Base-by-base conservation (phyloP, 2,329 filamentous ascomycete species). In the Monosporascus sp. region DNA sequence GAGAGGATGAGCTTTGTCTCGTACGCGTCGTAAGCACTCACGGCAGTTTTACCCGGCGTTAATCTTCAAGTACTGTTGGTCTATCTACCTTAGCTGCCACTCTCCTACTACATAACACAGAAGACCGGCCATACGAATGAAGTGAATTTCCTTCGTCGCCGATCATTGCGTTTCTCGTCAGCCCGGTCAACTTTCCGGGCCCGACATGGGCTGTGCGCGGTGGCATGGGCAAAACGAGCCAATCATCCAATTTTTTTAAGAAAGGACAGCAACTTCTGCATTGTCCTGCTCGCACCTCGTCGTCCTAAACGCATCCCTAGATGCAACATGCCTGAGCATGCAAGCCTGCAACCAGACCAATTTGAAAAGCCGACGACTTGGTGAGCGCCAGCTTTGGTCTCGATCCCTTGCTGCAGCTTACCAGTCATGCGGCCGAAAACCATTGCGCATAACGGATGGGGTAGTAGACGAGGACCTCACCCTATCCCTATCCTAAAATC, bases 401-500 rank as follows among this genome's bases (percentile, higher is more conserved):
- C 38, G 46, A 49, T 44, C 50, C 49, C 27, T 38, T 35, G 49
- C 54, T 58, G 49, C 57, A 53, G 49, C 51, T 55, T 39, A 24
- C 49, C 37, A 53, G 50, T 52, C 47, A 58, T 54, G 51, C 52
- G 45, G 51, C 48, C 54, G 56, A 57, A 51, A 37, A 15, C 18
- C 47, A 54, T 53, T 55, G 52, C 49, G 49, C 53, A 50, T 31
- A 35, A 14, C 31, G 38, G 17, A 27, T 57, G 31, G 37, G 47
- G 49, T 41, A 52, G 51, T 45, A 55, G 37, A 55, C 51, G 52
- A 56, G 55, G 37, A 39, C 38, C 45, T 53, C 49, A 48, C 27
- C 25, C 43, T 37, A 48, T 25, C 48, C 45, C 37, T 50, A 38
- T 45, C 48, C 31, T 49, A 50, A 45, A 47, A 46, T 49, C 49